Evolutionary conservation across 1,284 basidiomycete genomes (phyloP).

Genomic region (Ceratobasidium sp.): DNA sequence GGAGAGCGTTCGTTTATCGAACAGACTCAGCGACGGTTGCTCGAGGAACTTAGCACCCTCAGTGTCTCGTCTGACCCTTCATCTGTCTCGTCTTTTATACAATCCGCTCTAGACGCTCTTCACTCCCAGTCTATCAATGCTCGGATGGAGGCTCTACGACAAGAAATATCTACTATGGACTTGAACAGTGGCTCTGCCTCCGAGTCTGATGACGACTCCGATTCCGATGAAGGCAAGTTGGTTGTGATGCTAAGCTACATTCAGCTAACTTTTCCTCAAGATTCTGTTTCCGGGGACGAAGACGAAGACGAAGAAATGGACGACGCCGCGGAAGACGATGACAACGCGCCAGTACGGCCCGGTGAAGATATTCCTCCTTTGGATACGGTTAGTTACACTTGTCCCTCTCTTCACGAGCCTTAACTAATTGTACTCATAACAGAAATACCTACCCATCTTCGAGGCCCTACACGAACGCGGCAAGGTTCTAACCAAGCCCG

Average conservation of each 20-base stretch:
- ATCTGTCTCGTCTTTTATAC: neutral
- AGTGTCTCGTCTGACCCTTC: neutral
- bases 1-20: neutral
- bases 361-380: conserved; percentile 38
- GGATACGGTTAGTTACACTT: conserved; percentile 36
- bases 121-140: conserved; percentile 3
- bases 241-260: neutral
- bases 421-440: neutral
- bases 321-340: conserved; percentile 31
- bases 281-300: conserved; percentile 23
- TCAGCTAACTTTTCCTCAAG: neutral
- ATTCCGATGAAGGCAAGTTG: conserved; percentile 26
- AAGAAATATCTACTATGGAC: conserved; percentile 4
- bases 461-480: conserved; percentile 37
- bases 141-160: neutral
- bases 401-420: neutral
- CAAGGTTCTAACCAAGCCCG: conserved; percentile 43
- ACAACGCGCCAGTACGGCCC: conserved; percentile 25
- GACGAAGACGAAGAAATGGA: conserved; percentile 28
- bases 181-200: conserved; percentile 17
- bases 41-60: conserved; percentile 20
- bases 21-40: conserved; percentile 8
- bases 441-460: conserved; percentile 45
- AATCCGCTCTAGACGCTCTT: conserved; percentile 23
- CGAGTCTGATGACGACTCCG: conserved; percentile 9